phyloP scores from a whole-genome alignment of 148 eudicot species.

The Simmondsia chinensis region DNA sequence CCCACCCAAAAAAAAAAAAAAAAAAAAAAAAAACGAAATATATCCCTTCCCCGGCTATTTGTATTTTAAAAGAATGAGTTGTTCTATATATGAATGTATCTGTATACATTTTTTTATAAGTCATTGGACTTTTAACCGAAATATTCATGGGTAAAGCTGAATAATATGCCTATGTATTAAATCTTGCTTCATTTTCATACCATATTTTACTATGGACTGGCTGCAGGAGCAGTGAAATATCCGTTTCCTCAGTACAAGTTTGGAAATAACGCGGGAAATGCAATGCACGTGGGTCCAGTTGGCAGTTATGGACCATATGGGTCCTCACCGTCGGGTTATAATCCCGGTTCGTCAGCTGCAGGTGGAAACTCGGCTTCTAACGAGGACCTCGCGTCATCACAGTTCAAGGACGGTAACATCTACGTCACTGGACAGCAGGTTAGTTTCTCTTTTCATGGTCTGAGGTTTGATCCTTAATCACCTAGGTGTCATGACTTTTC shows the following conservation, averaged over 20 bases:
- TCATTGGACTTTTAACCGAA: too few relatives aligned
- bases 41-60: too few relatives aligned
- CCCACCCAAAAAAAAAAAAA: too few relatives aligned
- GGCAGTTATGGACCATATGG: slow-evolving; percentile 70
- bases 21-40: too few relatives aligned
- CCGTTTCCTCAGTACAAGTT: slow-evolving; percentile 66
- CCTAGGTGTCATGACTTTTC: too few relatives aligned
- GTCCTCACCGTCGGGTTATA: slow-evolving; percentile 40
- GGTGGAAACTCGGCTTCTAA: slow-evolving; percentile 52
- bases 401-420: slow-evolving; percentile 63
- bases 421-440: slow-evolving; percentile 79
- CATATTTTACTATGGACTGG: too few relatives aligned
- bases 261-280: slow-evolving; percentile 44
- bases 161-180: too few relatives aligned
- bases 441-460: slow-evolving; percentile 7
- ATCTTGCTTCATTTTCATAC: too few relatives aligned
- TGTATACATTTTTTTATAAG: too few relatives aligned
- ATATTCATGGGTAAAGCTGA: too few relatives aligned
- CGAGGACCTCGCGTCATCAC: slow-evolving; percentile 57
- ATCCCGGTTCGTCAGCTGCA: slow-evolving; percentile 30
- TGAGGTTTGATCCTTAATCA: background rate
- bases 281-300: slow-evolving; percentile 43
- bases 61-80: too few relatives aligned
- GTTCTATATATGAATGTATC: too few relatives aligned
- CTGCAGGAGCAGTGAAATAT: slow-evolving; percentile 31